Evolutionary conservation across 805 yeast species (phyloP), one percentile per base, ranked within the genome.

Genomic region (Saccharomyces jurei): DNA sequence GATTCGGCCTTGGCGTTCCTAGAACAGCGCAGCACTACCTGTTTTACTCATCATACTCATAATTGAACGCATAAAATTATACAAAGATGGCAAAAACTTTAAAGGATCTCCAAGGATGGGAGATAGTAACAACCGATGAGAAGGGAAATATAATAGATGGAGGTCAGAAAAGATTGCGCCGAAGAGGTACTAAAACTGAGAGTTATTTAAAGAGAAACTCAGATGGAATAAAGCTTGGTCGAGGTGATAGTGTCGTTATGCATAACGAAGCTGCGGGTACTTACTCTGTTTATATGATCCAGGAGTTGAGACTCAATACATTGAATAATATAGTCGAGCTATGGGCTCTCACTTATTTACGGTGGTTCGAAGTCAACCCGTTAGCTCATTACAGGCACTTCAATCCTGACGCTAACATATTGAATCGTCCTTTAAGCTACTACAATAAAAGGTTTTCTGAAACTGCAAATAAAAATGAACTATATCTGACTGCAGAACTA

Each of bases 231-330:
- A 76, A 71, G 51, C 55, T 84, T 4, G 68, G 69, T 25, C 72
- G 72, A 9, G 89, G 89, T 3, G 83, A 80, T 58, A 69, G 77
- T 25, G 59, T 83, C 0, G 60, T 80, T 14, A 69, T 78, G 6
- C 65, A 69, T 36, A 69, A 69, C 3, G 64, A 58, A 1, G 67
- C 64, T 3, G 63, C 62, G 1, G 58, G 65, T 1, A 67, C 74
- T 1, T 74, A 71, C 36, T 52, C 62, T 5, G 65, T 79, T 8
- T 82, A 75, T 3, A 58, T 81, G 21, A 70, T 84, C 5, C 72
- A 73, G 48, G 82, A 80, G 46, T 78, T 82, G 11, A 56, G 67
- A 21, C 70, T 79, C 50, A 85, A 83, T 2, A 76, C 74, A 6
- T 74, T 58, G 48, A 64, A 74, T 46, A 70, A 69, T 49, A 75